Base-by-base conservation (phyloP, 1,139 yeast genomes). In the Pichia sp. region DNA sequence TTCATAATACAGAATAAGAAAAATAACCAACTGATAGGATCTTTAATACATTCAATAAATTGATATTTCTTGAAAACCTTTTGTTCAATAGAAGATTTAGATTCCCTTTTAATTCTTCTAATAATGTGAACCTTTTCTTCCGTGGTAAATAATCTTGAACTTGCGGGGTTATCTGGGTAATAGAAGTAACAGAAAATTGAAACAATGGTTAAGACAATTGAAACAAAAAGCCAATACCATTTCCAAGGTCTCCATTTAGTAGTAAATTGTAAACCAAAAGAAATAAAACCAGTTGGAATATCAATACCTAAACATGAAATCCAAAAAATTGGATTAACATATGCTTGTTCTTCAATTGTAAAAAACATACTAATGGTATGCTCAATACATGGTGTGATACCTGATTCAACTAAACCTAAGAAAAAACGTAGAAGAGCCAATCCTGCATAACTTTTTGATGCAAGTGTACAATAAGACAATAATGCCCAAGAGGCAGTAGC, bases 11-110 rank as follows among this genome's bases (percentile, higher is more conserved):
- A 59, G 44, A 60, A 62, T 1, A 58, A 47, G 19, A 54, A 57
- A 46, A 66, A 59, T 15, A 65, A 51, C 66, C 68, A 68, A n/a
- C 69, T 58, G 22, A 65, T 59, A 27, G 66, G 64, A 48, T 68
- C 72, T 36, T 52, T 62, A 14, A 67, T 42, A 6, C 65, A 62
- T 50, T 68, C 72, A 22, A 59, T 38, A 7, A 63, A 53, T 45
- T 68, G 72, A 15, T 54, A 45, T 41, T 48, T 61, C 48, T 66
- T 67, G 49, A 66, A 57, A 4, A 49, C 50, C 16, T 60, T 62
- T 44, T 65, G 68, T 42, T 62, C 64, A 35, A 66, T 61, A 3
- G 70, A 55, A 4, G 68, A 53, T 42, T 61, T 60, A 11, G 66
- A 53, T 20, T 47, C 31, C 5, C 57, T 52, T 34, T 56, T 55